Evolutionary conservation across 2,329 filamentous ascomycete genomes (phyloP), one percentile per base, ranked within the genome.

Genomic region (Blastomyces silverae): DNA sequence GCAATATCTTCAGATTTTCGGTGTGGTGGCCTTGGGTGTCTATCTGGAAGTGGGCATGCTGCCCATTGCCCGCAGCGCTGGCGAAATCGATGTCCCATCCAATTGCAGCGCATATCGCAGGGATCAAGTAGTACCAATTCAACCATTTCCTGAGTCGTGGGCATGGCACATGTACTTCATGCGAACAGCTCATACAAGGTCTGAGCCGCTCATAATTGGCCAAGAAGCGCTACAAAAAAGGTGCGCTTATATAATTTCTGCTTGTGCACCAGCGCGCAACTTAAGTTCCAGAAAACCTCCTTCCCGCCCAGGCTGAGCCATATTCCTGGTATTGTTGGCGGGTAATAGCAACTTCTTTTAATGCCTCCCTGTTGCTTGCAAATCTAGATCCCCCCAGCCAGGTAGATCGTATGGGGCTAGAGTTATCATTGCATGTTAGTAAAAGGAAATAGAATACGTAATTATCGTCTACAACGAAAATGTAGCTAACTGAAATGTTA

Each of bases 291-390:
- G 79, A 80, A 73, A 96, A 94, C 72, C 85, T 90, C 71, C 86
- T 87, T 37, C 85, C 86, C 31, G 90, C 82, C 90, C 90, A 93
- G 1, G 79, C 80, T 64, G 84, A 85, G 10, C 94, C 94, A 72
- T 92, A 79, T 76, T 99, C 94, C 62, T 94, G 86, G 75, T 99
- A 99, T 73, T 99, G 91, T 67, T 89, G 84, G 73, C 90, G 91
- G 0, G 90, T 94, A n/a, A 97, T 89, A 1, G 86, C 83, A 15
- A 92, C 77, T 60, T 83, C 83, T 66, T 87, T 83, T 62, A 95
- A 68, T 61, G 81, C 80, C 50, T 89, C 82, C 53, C 82, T 81
- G 70, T 92, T 87, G 61, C 79, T 84, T 0, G 91, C 91, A 64
- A 97, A 80, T 65, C 86, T 84, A 28, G 89, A 89, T n/a, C 88